Evolutionary conservation across 1,284 basidiomycete species (phyloP).

Genomic region (Ceratobasidium sp.): DNA sequence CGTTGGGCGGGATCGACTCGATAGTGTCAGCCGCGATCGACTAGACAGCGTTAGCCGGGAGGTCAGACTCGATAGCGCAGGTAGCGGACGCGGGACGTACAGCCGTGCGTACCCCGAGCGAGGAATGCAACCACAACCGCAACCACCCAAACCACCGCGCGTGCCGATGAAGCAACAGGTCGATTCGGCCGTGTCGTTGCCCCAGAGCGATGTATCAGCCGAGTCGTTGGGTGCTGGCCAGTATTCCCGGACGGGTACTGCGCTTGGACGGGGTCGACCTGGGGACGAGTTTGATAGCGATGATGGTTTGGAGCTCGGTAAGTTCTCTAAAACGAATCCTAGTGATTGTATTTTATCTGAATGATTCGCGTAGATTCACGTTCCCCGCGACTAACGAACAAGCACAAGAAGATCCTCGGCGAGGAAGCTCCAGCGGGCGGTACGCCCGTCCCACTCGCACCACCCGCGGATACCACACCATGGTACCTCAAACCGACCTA

Average conservation of each 20-base stretch:
- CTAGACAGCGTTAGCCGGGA: slow-evolving; percentile 28
- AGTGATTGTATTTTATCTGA: not conserved
- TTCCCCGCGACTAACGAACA: slow-evolving; percentile 60
- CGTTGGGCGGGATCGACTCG: slow-evolving; percentile 10
- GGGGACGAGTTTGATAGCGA: slow-evolving; percentile 22
- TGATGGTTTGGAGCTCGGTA: slow-evolving; percentile 18
- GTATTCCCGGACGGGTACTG: slow-evolving; percentile 21
- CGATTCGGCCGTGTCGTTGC: slow-evolving; percentile 38
- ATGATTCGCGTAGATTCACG: slow-evolving; percentile 7
- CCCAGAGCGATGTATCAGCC: slow-evolving; percentile 32
- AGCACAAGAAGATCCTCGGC: slow-evolving; percentile 83
- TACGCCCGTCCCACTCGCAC: slow-evolving; percentile 51
- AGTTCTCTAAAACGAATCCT: not conserved
- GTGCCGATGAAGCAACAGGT: slow-evolving; percentile 16
- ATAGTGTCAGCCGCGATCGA: slow-evolving; percentile 14
- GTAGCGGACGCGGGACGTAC: slow-evolving; percentile 23
- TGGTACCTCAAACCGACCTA: slow-evolving; percentile 91
- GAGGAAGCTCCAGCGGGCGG: slow-evolving; percentile 69
- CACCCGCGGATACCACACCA: slow-evolving; percentile 71
- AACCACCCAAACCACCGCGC: not conserved
- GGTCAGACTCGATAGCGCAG: slow-evolving; percentile 22
- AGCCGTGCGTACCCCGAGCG: slow-evolving; percentile 26
- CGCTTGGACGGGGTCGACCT: slow-evolving; percentile 4
- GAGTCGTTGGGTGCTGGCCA: slow-evolving; percentile 11
- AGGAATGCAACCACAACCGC: not conserved